Conservation (phyloP, 2,329 filamentous ascomycete species). For the Curvularia eragrostidis region DNA sequence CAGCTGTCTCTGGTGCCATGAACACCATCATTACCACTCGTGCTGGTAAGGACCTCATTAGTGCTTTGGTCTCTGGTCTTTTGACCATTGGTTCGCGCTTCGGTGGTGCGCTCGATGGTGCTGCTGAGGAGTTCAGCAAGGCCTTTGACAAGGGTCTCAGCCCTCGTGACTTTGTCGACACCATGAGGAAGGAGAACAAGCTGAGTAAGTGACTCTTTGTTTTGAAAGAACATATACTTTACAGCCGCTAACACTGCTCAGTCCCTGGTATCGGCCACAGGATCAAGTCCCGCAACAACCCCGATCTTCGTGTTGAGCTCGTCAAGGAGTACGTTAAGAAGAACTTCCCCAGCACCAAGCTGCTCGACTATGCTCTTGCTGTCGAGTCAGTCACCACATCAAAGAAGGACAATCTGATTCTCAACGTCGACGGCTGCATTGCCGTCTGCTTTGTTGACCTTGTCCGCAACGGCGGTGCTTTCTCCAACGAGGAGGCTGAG, state of each 20-base stretch:
- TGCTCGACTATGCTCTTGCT: constrained; percentile 97
- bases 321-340: constrained; percentile 98
- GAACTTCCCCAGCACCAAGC: constrained; percentile 97
- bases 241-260: constrained; percentile 41
- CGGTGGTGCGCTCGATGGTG: constrained; percentile 96
- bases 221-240: not conserved
- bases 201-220: constrained; percentile 67
- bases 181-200: constrained; percentile 99
- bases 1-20: constrained; percentile 99
- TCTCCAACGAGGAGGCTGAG: constrained; percentile 94
- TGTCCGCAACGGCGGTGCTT: constrained; percentile 96
- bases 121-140: constrained; percentile 97
- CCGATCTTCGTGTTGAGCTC: constrained; percentile 97
- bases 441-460: constrained; percentile 99
- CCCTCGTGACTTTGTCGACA: constrained; percentile 98
- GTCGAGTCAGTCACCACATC: constrained; percentile 98
- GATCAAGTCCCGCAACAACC: constrained; percentile 99
- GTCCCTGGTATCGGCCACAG: constrained; percentile 98
- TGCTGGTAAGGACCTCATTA: constrained; percentile 98
- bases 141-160: constrained; percentile 97
- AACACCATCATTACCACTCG: constrained; percentile 99
- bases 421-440: constrained; percentile 98
- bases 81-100: constrained; percentile 98
- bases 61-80: constrained; percentile 91
- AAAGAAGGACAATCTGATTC: constrained; percentile 99